These are phyloP conservation scores for Fusarium bulbicola DNA, from an alignment of 2,329 filamentous ascomycete genomes.

Conservation along the genomic window DNA sequence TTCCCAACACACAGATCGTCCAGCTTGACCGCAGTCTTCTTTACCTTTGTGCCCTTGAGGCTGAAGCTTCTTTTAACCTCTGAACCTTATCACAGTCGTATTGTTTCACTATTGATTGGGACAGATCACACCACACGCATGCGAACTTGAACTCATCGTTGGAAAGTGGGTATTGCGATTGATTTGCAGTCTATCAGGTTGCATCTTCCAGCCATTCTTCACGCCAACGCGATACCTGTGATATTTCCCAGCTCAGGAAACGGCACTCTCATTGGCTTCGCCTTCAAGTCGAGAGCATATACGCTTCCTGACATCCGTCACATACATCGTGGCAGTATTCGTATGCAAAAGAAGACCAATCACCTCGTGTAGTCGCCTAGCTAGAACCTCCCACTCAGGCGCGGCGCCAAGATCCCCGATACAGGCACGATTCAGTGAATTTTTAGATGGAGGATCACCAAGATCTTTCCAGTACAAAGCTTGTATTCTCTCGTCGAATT, in stretches of 20 bases:
- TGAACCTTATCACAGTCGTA: too few relatives aligned
- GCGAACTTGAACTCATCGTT: background rate
- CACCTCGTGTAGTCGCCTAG: background rate
- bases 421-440: background rate
- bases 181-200: background rate
- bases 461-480: background rate
- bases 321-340: background rate
- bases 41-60: too few relatives aligned
- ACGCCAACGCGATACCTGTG: background rate
- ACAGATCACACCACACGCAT: background rate
- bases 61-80: too few relatives aligned
- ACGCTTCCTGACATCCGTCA: background rate
- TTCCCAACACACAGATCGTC: background rate
- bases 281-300: background rate
- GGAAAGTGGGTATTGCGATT: background rate
- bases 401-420: too few relatives aligned
- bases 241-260: background rate
- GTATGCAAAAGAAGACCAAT: background rate
- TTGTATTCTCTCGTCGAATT: background rate
- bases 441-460: background rate
- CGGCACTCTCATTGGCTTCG: background rate
- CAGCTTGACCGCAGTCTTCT: background rate
- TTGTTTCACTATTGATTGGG: background rate
- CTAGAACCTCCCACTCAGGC: background rate
- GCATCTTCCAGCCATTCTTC: background rate